Base-by-base conservation (phyloP, 129 eudicot genomes). In the Scalesia atractyloides region DNA sequence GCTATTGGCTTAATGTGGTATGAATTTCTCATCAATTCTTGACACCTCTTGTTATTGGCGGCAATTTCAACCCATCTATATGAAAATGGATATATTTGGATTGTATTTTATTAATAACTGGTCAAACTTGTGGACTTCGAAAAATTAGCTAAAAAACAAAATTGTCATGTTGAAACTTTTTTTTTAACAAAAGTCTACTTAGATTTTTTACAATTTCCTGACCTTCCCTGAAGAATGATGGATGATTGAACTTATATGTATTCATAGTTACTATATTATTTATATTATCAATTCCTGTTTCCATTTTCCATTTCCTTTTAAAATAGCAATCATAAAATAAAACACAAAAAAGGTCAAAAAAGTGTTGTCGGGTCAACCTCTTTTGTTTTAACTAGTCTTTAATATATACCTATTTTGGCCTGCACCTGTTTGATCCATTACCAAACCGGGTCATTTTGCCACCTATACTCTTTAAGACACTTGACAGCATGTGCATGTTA, bases 1-100 rank as follows among this genome's bases (percentile, higher is more conserved):
- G 96, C 89, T 18, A 66, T 93, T 75, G 96, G 96, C 34, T 81
- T 90, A 56, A 70, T 90, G 66, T 93, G 98, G 98, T 93, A 85
- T 47, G 84, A 47, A 16, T 57, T 73, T 70, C 44, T 64, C 66
- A 30, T 30, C 5, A 30, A 30, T 30, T 30, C 34, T 30, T 22
- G 1, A 46, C 50, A 46, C 14, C 14, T 46, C 50, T 46, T 3
- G 46, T 47, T 48, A 15, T 5, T n/a, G 20, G 22, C 48, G 49
- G 33, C 52, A 26, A 51, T 50, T 20, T 50, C 17, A 50, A n/a
- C 62, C 48, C 30, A 5, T 30, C 16, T 50, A 48, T 15, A 58
- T 68, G 11, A n/a, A 69, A 34, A 36, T 22, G 11, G 73, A 3
- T 67, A 5, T 17, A 67, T 46, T 49, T 24, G 15, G 44, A 34